Evolutionary conservation across 306 rosid genomes (phyloP).

Genomic region (Fagus crenata): DNA sequence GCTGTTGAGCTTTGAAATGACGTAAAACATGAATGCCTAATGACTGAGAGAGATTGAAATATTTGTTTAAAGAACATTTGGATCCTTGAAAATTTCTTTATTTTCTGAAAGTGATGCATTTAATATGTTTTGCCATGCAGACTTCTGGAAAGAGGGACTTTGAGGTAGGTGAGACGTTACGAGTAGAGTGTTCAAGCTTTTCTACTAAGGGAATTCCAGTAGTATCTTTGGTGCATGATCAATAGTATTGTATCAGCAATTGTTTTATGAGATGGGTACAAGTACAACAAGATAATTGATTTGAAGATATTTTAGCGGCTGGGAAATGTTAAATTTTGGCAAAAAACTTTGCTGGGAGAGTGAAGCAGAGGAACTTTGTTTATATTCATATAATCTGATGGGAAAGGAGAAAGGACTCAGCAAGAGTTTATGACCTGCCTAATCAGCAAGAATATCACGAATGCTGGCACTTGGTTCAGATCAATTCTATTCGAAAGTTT

Average conservation of each 20-base stretch:
- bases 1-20: neutral
- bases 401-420: neutral
- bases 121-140: slow-evolving; percentile 47
- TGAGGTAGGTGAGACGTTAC: slow-evolving; percentile 60
- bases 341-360: neutral
- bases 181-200: slow-evolving; percentile 70
- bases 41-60: neutral
- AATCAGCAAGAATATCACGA: neutral
- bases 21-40: neutral
- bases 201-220: slow-evolving; percentile 75
- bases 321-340: neutral
- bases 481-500: neutral
- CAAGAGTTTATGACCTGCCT: neutral
- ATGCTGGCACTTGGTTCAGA: neutral
- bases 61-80: neutral
- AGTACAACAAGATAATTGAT: slow-evolving; percentile 17
- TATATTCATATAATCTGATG: neutral
- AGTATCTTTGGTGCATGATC: slow-evolving; percentile 52
- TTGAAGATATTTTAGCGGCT: slow-evolving; percentile 3
- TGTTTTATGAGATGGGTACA: slow-evolving; percentile 9
- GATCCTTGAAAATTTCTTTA: neutral
- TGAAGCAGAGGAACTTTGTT: neutral
- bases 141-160: slow-evolving; percentile 39
- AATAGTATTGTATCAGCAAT: slow-evolving; percentile 30
- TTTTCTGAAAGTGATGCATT: neutral